These are phyloP conservation scores for Corniculantispora saksenae DNA, from an alignment of 2,329 filamentous ascomycete genomes.

Conservation along the genomic window DNA sequence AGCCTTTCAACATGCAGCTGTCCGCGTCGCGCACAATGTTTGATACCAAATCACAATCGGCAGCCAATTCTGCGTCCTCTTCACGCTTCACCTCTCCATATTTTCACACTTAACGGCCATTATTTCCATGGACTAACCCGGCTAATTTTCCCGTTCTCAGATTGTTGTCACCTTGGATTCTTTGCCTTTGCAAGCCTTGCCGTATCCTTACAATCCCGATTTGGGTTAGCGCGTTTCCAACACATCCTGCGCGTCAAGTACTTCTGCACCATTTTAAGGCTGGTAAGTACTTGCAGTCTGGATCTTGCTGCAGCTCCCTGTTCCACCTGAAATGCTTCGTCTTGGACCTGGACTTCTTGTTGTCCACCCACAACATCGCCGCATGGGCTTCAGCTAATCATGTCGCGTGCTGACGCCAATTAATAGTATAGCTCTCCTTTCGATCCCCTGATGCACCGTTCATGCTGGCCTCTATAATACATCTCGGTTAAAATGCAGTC, in stretches of 20 bases:
- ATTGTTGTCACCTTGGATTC: not conserved
- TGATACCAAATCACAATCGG: not conserved
- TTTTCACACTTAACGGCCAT: not conserved
- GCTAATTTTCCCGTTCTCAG: constrained; percentile 16
- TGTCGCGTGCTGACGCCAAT: constrained; percentile 11
- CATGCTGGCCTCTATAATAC: constrained; percentile 19
- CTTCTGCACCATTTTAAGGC: not conserved
- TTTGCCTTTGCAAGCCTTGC: not conserved
- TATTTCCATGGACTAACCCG: not conserved
- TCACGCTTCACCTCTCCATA: not conserved
- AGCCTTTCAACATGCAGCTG: not conserved
- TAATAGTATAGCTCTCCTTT: constrained; percentile 14
- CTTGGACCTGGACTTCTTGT: not conserved
- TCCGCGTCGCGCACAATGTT: not conserved
- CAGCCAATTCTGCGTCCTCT: not conserved
- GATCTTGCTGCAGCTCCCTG: not conserved
- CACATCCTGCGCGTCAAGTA: constrained; percentile 10
- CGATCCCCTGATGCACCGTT: constrained; percentile 5
- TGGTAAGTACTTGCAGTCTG: constrained; percentile 8
- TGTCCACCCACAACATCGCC: not conserved
- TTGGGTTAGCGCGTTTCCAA: constrained; percentile 5
- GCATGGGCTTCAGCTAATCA: not conserved
- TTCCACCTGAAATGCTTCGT: constrained; percentile 6
- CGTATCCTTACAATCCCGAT: not conserved
- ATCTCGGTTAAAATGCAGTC: constrained; percentile 40